These are phyloP conservation scores for Aureobasidium vineae DNA, from an alignment of 2,329 filamentous ascomycete genomes.

Conservation along the genomic window DNA sequence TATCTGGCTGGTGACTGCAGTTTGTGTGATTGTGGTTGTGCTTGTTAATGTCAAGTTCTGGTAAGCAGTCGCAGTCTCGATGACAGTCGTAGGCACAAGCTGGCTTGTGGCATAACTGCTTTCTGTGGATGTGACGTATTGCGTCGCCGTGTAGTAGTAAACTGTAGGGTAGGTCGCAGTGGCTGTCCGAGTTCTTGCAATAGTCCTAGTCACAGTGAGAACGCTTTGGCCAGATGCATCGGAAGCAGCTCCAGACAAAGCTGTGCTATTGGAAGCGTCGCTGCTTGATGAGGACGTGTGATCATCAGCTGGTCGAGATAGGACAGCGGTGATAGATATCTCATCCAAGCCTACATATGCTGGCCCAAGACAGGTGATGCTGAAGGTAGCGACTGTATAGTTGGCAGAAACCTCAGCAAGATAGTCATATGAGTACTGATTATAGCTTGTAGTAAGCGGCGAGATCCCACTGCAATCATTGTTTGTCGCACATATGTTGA, in stretches of 20 bases:
- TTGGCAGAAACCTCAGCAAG: not conserved
- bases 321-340: not conserved
- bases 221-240: not conserved
- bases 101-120: not conserved
- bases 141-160: not conserved
- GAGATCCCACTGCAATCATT: not conserved
- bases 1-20: not conserved
- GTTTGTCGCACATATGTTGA: not conserved
- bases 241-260: not conserved
- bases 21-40: not conserved
- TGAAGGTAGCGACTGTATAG: not conserved
- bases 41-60: not conserved
- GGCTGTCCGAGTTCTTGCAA: not conserved
- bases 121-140: not conserved
- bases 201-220: not conserved
- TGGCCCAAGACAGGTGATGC: not conserved
- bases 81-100: not conserved
- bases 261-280: not conserved
- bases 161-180: not conserved
- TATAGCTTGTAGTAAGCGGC: not conserved
- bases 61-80: not conserved
- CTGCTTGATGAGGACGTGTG: not conserved
- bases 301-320: not conserved
- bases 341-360: not conserved
- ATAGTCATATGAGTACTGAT: not conserved